Evolutionary conservation across 441 rosid species (phyloP).

Genomic region (Aleurites moluccanus): DNA sequence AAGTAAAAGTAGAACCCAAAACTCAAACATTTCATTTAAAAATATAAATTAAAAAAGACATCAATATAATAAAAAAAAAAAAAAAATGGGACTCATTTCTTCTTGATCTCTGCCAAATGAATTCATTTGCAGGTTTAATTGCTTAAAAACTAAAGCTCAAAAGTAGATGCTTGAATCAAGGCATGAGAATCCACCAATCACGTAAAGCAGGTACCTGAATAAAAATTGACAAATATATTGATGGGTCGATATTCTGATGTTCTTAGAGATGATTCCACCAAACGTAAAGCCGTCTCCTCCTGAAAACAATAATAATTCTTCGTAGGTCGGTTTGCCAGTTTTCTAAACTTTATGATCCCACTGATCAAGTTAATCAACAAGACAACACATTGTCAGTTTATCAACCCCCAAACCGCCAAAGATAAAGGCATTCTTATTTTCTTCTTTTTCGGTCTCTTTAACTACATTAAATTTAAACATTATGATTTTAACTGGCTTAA

Average conservation of each 20-base stretch:
- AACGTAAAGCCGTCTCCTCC: constrained; percentile 83
- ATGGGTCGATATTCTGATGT: constrained; percentile 78
- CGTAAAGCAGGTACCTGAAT: constrained; percentile 55
- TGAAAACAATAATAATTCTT: constrained; percentile 32
- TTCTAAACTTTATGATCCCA: not conserved
- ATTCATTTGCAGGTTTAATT: not conserved
- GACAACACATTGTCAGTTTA: not conserved
- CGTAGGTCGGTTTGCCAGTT: not conserved
- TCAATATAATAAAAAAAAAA: not conserved
- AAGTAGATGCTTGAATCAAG: constrained; percentile 1
- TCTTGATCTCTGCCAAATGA: not conserved
- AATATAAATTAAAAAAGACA: not conserved
- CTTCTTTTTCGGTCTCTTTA: no score
- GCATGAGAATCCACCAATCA: not conserved
- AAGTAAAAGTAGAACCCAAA: not conserved
- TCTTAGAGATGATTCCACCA: constrained; percentile 59
- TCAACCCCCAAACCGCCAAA: not conserved
- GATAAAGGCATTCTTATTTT: not conserved
- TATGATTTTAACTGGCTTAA: not conserved
- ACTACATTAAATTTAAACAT: not conserved
- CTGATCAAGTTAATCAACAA: constrained; percentile 1
- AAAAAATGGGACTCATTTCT: not conserved
- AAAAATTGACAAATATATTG: constrained; percentile 72
- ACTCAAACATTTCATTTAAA: not conserved
- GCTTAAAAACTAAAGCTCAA: not conserved